These are phyloP conservation scores for Schrenkiella parvula DNA, from an alignment of 345 rosid species.

Conservation along the genomic window DNA sequence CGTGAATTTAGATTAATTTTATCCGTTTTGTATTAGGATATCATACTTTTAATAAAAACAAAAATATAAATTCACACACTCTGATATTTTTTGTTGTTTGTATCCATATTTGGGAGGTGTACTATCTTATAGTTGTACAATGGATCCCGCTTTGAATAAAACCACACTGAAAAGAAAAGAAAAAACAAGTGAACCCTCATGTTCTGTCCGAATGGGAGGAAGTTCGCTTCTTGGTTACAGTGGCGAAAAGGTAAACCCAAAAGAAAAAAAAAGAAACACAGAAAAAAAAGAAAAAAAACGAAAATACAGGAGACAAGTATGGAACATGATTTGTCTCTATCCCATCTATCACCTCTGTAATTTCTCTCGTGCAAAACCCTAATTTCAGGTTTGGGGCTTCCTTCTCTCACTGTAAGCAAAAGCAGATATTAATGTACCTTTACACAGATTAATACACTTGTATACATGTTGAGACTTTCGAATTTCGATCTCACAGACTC, in stretches of 20 bases:
- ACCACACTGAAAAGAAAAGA: neutral
- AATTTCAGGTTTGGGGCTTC: conserved; percentile 19
- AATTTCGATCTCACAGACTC: conserved; percentile 8
- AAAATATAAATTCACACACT: neutral
- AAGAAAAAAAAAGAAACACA: neutral
- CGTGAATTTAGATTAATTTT: neutral
- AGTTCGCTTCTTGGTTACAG: conserved; percentile 22
- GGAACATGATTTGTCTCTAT: too few species aligned
- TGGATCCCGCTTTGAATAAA: conserved; percentile 8
- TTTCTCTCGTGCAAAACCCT: conserved; percentile 32
- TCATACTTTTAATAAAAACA: neutral
- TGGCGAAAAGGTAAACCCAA: conserved; percentile 6
- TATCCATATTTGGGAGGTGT: neutral
- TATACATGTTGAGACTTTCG: neutral
- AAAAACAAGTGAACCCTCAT: conserved; percentile 15
- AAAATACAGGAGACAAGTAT: conserved; percentile 5
- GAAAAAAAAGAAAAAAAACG: neutral
- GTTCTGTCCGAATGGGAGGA: conserved; percentile 20
- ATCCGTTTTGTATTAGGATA: neutral
- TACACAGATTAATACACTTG: neutral
- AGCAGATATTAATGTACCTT: neutral
- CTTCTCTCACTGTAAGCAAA: conserved; percentile 5
- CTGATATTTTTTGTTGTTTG: neutral
- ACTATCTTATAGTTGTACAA: neutral
- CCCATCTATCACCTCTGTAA: conserved; percentile 17